These are phyloP conservation scores for Capronia epimyces DNA, from an alignment of 2,329 filamentous ascomycete genomes.

Conservation along the genomic window DNA sequence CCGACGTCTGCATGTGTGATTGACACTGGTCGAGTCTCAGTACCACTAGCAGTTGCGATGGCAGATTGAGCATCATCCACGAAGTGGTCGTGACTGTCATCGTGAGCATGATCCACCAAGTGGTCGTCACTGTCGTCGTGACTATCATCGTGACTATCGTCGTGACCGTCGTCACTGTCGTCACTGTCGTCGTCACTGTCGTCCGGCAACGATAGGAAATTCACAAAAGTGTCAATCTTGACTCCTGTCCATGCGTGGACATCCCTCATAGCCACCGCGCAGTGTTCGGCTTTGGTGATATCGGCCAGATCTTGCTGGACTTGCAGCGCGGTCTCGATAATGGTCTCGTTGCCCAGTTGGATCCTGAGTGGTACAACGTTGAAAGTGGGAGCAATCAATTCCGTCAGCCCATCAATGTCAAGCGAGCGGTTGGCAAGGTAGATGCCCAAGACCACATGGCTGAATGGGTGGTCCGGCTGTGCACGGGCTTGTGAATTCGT, in stretches of 20 bases:
- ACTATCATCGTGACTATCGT: too few relatives aligned
- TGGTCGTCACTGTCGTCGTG: too few relatives aligned
- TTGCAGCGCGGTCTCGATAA: constrained; percentile 50
- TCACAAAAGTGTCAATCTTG: constrained; percentile 67
- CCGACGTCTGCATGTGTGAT: constrained; percentile 12
- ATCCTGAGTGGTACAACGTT: constrained; percentile 71
- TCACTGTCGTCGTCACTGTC: constrained; percentile 6
- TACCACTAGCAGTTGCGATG: too few relatives aligned
- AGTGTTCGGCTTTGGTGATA: constrained; percentile 54
- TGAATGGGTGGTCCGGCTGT: not conserved
- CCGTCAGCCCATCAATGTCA: constrained; percentile 46
- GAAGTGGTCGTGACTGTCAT: too few relatives aligned
- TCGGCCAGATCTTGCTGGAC: constrained; percentile 64
- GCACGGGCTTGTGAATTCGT: not conserved
- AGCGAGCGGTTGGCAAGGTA: constrained; percentile 74
- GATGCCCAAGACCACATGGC: constrained; percentile 62
- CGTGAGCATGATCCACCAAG: too few relatives aligned
- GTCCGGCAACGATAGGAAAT: constrained; percentile 63
- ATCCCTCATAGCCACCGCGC: constrained; percentile 61
- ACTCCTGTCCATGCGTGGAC: constrained; percentile 70
- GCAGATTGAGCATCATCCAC: too few relatives aligned
- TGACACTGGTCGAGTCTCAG: not conserved
- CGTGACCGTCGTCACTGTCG: not conserved
- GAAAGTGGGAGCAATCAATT: constrained; percentile 63
- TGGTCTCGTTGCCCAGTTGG: constrained; percentile 29